Evolutionary conservation across 2,329 filamentous ascomycete genomes (phyloP), one percentile per base, ranked within the genome.

Genomic region (Pseudogymnoascus sp.): DNA sequence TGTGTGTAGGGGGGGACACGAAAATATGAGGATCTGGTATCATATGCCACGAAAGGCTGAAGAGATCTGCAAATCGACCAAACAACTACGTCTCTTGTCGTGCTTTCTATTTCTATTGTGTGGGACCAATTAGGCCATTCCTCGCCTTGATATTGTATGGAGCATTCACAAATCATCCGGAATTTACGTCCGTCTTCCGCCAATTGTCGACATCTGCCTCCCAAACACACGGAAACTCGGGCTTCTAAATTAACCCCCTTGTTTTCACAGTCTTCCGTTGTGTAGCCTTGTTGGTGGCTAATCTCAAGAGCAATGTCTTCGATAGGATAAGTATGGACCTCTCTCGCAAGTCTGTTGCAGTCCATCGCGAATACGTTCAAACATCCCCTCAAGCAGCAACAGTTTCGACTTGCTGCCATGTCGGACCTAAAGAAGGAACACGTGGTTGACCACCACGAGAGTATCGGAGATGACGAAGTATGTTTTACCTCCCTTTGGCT

Each of bases 241-340:
- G 25, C 25, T 53, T 8, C 46, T 53, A 18, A 53, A 50, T 31
- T 31, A 31, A 53, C 11, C 8, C 46, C 46, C 44, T 21, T 31
- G 25, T 31, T 18, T 56, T 18, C n/a, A 7, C 7, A 28, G 23
- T 16, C 14, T n/a, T 5, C 14, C 25, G 25, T 7, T 23, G 46
- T 16, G n/a, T 56, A 56, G 46, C 25, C 14, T 18, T 34, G 25
- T 56, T 56, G 25, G 46, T 8, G n/a, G 46, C 14, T 12, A 34
- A 56, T 31, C 46, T 7, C n/a, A 31, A 31, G 23, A 53, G n/a
- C 3, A 31, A 56, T 18, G n/a, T 31, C 25, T 18, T 56, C 8
- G 10, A 56, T 18, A 18, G 78, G n/a, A 56, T 56, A 56, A 56
- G 46, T 56, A 56, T 34, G n/a, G n/a, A 8, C 25, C 25, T 31